Conservation (phyloP, 495 filamentous ascomycete species). For the Peziza echinospora region DNA sequence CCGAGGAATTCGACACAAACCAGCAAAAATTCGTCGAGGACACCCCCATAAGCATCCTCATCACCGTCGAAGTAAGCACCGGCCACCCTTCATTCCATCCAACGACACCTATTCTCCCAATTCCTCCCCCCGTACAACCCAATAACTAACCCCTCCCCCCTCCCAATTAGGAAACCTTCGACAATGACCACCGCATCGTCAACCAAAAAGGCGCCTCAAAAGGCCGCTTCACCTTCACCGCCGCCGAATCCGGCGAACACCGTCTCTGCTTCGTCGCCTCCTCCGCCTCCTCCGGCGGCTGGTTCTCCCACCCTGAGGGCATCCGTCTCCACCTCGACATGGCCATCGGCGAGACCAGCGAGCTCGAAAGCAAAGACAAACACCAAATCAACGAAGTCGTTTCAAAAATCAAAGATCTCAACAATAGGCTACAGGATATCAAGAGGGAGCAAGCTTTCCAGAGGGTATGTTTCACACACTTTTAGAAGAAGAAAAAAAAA, state of each 20-base stretch:
- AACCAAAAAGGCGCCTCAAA: conserved; percentile 52
- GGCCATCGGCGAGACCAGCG: conserved; percentile 85
- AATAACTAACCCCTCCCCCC: neutral
- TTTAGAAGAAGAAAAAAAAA: neutral
- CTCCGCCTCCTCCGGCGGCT: conserved; percentile 35
- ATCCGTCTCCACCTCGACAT: conserved; percentile 73
- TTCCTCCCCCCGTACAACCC: neutral
- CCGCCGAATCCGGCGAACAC: conserved; percentile 84
- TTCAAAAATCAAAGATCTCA: conserved; percentile 73
- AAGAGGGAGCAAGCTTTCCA: conserved; percentile 89
- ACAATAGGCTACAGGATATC: conserved; percentile 71
- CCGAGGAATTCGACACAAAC: conserved; percentile 53
- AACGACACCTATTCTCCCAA: neutral
- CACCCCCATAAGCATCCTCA: conserved; percentile 55
- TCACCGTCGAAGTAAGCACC: conserved; percentile 54
- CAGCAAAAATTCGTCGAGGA: conserved; percentile 42
- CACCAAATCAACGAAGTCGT: conserved; percentile 81
- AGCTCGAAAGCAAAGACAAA: conserved; percentile 87
- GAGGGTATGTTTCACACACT: conserved; percentile 44
- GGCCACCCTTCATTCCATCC: neutral
- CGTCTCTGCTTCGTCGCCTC: conserved; percentile 79
- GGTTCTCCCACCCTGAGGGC: conserved; percentile 51
- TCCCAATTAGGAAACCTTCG: conserved; percentile 54
- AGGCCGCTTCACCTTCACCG: conserved; percentile 90
- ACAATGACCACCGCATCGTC: conserved; percentile 93